Evolutionary conservation across 2,329 filamentous ascomycete species (phyloP).

Genomic region (Pseudogymnoascus sp.): DNA sequence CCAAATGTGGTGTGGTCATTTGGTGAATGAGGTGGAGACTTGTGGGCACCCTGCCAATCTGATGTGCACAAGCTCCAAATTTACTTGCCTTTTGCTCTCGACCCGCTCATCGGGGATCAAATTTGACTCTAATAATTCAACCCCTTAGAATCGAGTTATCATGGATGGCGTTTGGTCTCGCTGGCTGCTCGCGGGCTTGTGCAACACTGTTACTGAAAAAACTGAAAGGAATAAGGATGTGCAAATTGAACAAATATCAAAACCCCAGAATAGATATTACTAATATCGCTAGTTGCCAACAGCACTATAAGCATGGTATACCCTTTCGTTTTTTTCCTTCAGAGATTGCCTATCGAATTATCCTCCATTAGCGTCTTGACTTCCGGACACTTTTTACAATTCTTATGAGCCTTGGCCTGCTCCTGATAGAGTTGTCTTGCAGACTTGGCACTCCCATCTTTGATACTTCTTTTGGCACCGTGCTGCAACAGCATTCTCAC

Average conservation of each 20-base stretch:
- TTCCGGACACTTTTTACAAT: background rate
- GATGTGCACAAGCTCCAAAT: background rate
- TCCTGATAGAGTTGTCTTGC: background rate
- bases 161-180: background rate
- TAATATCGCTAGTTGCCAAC: background rate
- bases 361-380: background rate
- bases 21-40: too few relatives aligned
- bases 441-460: conserved; percentile 11
- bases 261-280: background rate
- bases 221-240: background rate
- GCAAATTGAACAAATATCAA: background rate
- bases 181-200: background rate
- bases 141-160: background rate
- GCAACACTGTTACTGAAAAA: background rate
- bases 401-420: background rate
- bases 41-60: too few relatives aligned
- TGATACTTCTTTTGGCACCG: conserved; percentile 4
- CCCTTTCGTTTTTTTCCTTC: background rate
- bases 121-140: background rate
- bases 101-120: background rate
- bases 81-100: background rate
- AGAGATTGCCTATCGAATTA: background rate
- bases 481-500: conserved; percentile 15
- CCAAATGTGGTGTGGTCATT: background rate
- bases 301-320: background rate